Percentiles rank a stretch among this genome's conserved stretches.
These are phyloP conservation scores for Chlorella vulgaris DNA, from an alignment of 139 green algal genomes.

Conservation along the genomic window DNA sequence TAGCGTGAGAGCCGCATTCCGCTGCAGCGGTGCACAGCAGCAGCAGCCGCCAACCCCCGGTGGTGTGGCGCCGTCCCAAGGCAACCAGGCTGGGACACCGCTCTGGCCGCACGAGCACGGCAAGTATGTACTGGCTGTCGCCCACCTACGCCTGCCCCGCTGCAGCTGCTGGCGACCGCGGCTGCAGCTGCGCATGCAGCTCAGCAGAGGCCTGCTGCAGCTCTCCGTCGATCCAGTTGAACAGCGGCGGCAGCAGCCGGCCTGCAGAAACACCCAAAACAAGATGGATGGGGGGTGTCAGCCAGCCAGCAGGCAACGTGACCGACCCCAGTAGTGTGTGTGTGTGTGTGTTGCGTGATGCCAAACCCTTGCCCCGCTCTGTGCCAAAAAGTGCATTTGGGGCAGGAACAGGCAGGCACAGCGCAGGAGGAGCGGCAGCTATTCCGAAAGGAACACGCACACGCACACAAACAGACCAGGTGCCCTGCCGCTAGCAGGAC, in stretches of 20 bases:
- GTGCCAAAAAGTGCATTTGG: no score
- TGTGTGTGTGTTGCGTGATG: no score
- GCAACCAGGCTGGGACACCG: background rate
- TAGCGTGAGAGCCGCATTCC: background rate
- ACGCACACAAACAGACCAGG: no score
- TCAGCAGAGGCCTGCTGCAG: constrained; percentile 42
- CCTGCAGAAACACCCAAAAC: constrained; percentile 57
- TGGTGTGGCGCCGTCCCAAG: background rate
- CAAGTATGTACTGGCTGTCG: background rate
- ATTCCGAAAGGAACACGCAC: no score
- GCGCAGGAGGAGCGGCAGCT: no score
- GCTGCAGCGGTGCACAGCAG: no score
- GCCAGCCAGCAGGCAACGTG: background rate
- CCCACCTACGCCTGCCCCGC: background rate
- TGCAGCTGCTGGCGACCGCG: background rate
- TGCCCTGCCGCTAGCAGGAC: no score
- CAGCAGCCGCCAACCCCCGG: background rate
- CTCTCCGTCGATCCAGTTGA: constrained; percentile 91
- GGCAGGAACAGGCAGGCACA: no score
- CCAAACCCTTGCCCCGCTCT: no score
- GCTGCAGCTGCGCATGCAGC: constrained; percentile 25
- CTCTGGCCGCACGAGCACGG: background rate
- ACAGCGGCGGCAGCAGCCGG: constrained; percentile 82
- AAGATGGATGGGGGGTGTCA: background rate
- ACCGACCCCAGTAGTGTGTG: no score